These are phyloP conservation scores for Volutella citrinella DNA, from an alignment of 2,329 filamentous ascomycete species.

Conservation along the genomic window DNA sequence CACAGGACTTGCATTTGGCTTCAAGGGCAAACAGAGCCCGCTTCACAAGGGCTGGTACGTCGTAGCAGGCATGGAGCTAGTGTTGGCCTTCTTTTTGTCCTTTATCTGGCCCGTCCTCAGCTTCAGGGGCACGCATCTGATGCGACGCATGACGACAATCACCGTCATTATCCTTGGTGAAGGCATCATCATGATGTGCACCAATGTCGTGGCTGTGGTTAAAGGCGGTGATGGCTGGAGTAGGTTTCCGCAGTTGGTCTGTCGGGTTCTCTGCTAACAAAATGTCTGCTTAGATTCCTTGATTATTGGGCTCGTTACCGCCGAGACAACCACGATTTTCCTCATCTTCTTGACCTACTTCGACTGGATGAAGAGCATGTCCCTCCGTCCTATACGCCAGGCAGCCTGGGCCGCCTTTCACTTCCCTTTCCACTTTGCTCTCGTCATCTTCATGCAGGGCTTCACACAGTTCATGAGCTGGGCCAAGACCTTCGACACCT, in stretches of 20 bases:
- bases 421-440: conserved; percentile 61
- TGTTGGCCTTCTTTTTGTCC: conserved; percentile 50
- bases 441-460: conserved; percentile 63
- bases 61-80: conserved; percentile 50
- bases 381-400: conserved; percentile 55
- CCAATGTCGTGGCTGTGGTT: conserved; percentile 49
- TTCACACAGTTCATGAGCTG: conserved; percentile 54
- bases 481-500: conserved; percentile 36
- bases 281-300: conserved; percentile 25
- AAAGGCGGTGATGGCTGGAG: conserved; percentile 40
- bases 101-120: conserved; percentile 54
- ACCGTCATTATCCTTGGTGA: conserved; percentile 67
- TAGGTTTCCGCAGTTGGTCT: too few species aligned
- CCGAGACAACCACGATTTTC: conserved; percentile 40
- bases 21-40: conserved; percentile 30
- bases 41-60: conserved; percentile 50
- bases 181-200: conserved; percentile 57
- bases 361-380: conserved; percentile 63
- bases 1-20: conserved; percentile 40
- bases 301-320: conserved; percentile 39
- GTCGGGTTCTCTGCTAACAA: too few species aligned
- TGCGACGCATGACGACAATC: conserved; percentile 60
- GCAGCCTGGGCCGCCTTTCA: conserved; percentile 57
- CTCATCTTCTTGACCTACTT: conserved; percentile 49
- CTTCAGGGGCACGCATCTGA: conserved; percentile 60